A percentile compares a stretch with the other conserved stretches of the same genome.
These are phyloP conservation scores for Trichoderma semiorbis DNA, from an alignment of 2,329 filamentous ascomycete species.

Conservation along the genomic window DNA sequence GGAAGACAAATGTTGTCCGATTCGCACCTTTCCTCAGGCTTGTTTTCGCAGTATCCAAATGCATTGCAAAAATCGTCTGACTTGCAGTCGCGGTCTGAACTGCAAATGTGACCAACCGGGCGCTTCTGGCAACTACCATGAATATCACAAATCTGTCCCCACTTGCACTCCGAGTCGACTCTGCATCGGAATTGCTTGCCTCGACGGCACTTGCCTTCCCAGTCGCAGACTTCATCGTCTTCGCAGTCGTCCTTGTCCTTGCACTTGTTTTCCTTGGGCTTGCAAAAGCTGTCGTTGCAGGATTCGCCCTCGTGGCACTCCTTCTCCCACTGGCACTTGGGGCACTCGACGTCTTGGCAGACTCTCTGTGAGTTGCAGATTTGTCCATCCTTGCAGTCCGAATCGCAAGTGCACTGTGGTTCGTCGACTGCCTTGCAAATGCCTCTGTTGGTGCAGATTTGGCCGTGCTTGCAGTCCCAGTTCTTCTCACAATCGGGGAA, in stretches of 20 bases:
- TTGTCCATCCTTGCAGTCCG: background rate
- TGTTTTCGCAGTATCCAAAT: conserved; percentile 1
- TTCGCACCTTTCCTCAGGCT: background rate
- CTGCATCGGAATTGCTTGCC: background rate
- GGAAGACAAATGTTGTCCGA: background rate
- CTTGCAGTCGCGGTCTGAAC: background rate
- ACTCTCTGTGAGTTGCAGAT: background rate
- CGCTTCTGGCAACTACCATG: background rate
- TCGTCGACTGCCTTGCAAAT: conserved; percentile 3
- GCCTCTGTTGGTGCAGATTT: background rate
- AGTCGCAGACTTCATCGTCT: background rate
- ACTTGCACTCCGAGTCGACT: background rate
- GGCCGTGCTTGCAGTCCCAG: conserved; percentile 4
- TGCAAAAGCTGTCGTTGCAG: background rate
- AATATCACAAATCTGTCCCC: background rate
- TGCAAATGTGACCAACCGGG: background rate
- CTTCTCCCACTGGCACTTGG: background rate
- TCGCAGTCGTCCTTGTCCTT: background rate
- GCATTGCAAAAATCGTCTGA: background rate
- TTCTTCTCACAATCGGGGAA: conserved; percentile 13
- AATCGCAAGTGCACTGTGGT: background rate
- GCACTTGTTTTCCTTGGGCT: conserved; percentile 3
- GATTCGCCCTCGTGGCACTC: background rate
- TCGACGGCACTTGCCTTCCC: conserved; percentile 1
- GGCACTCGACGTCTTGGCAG: background rate